Evolutionary conservation across 306 rosid genomes (phyloP), one percentile per base, ranked within the genome.

Genomic region (Mucuna pruriens): DNA sequence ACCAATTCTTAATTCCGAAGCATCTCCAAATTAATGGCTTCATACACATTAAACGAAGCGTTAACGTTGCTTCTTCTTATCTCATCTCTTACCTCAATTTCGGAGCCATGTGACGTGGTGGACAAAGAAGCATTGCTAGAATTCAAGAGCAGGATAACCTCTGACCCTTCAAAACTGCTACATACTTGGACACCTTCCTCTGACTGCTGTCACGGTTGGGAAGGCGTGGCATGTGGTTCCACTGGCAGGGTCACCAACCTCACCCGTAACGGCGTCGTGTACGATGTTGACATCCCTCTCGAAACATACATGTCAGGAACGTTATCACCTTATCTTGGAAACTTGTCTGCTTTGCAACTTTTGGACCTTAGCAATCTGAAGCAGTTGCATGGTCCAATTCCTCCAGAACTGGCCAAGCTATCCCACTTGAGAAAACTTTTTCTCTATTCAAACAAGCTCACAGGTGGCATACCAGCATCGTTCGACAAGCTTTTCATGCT

Each of bases 291-390:
- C 81, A 40, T 86, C 82, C 77, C 84, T 36, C 1, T 85, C 2
- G 93, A 90, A 19, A 92, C 90, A 5, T 85, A n/a, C 79, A 52
- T 90, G 83, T 81, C 90, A 0, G 91, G 93, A 5, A 65, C 91
- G 0, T 23, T 92, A 3, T 92, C 94, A 46, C 94, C 94, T 73
- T 92, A 48, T 63, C 90, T 92, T 8, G 94, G 90, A 19, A 92
- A 90, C 89, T 82, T 92, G 67, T 76, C 93, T 0, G 54, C 36
- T 55, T 86, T 90, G 39, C 83, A 82, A 68, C 26, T 81, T 80
- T 85, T 89, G 33, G 91, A 89, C 80, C 85, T 92, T 13, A 74
- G 89, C 67, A 80, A 75, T 69, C 89, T 90, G 25, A 89, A 86
- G 78, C 29, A 87, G 42, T 44, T 90, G 71, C 80, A 80, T 19